These are phyloP conservation scores for Kluyveromyces sp. DNA, from an alignment of 1,139 yeast genomes.

Conservation along the genomic window DNA sequence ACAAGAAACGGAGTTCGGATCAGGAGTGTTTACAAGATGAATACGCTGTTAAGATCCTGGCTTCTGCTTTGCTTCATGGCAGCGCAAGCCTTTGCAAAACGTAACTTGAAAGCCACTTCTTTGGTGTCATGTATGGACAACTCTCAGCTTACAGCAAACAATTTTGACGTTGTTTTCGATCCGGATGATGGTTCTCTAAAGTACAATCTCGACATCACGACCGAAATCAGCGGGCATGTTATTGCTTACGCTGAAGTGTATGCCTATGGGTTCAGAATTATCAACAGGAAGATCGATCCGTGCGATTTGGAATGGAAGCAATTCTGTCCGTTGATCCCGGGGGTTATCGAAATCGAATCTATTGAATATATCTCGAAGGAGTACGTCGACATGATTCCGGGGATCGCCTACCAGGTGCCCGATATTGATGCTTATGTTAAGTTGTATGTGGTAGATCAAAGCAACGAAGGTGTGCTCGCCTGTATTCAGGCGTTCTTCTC, in stretches of 20 bases:
- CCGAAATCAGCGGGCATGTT: conserved; percentile 53
- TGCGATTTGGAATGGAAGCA: conserved; percentile 63
- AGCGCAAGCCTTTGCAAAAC: conserved; percentile 19
- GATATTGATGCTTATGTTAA: conserved; percentile 71
- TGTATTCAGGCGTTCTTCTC: conserved; percentile 65
- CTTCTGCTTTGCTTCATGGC: not conserved
- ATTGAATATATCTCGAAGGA: conserved; percentile 46
- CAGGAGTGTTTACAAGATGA: not conserved
- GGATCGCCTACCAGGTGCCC: conserved; percentile 67
- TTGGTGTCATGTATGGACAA: conserved; percentile 68
- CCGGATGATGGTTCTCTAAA: conserved; percentile 57
- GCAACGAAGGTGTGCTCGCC: conserved; percentile 40
- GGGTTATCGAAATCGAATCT: conserved; percentile 60
- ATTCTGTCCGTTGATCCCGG: conserved; percentile 72
- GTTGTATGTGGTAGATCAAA: conserved; percentile 38
- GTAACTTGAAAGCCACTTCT: conserved; percentile 54
- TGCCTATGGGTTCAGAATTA: conserved; percentile 68
- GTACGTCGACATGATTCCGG: conserved; percentile 52
- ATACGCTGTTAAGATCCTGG: not conserved
- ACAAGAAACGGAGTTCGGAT: not conserved
- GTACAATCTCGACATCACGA: conserved; percentile 54
- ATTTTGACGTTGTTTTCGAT: conserved; percentile 59
- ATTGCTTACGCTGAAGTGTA: conserved; percentile 56
- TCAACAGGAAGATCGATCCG: conserved; percentile 45
- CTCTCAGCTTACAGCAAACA: conserved; percentile 57